A percentile compares a stretch with the other conserved stretches of the same genome.
phyloP scores from a whole-genome alignment of 768 basidiomycete genomes.

The Lactifluus pinguis region DNA sequence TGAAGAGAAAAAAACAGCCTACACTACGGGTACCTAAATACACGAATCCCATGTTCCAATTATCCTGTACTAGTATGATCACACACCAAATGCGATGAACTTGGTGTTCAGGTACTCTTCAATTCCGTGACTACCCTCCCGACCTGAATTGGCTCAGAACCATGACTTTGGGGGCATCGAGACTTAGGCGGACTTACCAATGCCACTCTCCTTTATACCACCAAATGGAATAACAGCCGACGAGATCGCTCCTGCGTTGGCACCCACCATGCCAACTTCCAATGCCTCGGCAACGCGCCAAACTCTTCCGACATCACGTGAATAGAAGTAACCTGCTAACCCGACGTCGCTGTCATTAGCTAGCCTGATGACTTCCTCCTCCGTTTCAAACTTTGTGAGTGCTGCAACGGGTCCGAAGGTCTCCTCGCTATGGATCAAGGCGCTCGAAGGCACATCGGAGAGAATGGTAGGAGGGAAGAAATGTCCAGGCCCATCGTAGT shows the following conservation, averaged over 20 bases:
- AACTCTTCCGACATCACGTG: constrained; percentile 74
- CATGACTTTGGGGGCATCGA: constrained; percentile 8
- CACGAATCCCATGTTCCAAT: neutral
- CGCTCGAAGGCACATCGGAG: constrained; percentile 64
- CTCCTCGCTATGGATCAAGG: constrained; percentile 70
- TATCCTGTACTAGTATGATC: neutral
- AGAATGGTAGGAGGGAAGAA: constrained; percentile 90
- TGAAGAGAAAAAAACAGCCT: neutral
- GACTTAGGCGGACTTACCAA: constrained; percentile 32
- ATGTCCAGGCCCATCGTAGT: constrained; percentile 42
- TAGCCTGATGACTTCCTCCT: constrained; percentile 81
- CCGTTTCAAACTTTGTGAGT: constrained; percentile 83
- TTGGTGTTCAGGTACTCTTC: constrained; percentile 82
- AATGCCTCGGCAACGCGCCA: constrained; percentile 93
- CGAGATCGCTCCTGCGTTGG: constrained; percentile 73
- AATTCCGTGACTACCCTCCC: constrained; percentile 87
- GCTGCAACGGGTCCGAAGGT: constrained; percentile 93
- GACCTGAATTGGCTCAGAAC: constrained; percentile 33
- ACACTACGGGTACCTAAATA: neutral
- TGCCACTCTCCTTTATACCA: constrained; percentile 84
- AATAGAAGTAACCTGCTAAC: constrained; percentile 92
- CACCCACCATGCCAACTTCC: constrained; percentile 90
- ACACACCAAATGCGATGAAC: constrained; percentile 70
- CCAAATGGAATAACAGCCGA: constrained; percentile 82
- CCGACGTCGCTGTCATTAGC: constrained; percentile 83